Percentiles rank a stretch among this genome's conserved stretches.
phyloP scores from a whole-genome alignment of 495 filamentous ascomycete genomes.

The Thermothielavioides terrestris region DNA sequence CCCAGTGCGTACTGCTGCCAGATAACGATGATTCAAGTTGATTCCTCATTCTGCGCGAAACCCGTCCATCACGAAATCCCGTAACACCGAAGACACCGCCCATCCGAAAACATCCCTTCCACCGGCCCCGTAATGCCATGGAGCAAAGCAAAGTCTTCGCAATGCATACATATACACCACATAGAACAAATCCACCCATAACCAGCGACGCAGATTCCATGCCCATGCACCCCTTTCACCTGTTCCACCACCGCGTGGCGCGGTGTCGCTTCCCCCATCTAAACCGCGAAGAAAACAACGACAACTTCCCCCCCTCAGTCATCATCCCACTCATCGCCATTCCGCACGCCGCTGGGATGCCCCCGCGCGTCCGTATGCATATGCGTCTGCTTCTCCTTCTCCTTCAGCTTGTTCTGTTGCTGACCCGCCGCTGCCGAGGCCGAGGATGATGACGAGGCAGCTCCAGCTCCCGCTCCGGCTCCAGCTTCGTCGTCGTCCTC shows the following conservation, averaged over 20 bases:
- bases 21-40: too few species aligned
- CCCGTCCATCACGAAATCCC: too few species aligned
- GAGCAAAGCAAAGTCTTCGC: too few species aligned
- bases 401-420: not conserved
- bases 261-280: not conserved
- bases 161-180: not conserved
- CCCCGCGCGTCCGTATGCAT: constrained; percentile 4
- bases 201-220: not conserved
- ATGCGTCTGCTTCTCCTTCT: not conserved
- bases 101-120: not conserved
- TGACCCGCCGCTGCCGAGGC: too few species aligned
- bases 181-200: not conserved
- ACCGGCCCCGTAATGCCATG: too few species aligned
- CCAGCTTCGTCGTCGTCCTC: constrained; percentile 25
- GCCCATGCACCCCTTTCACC: not conserved
- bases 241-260: not conserved
- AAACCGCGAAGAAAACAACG: not conserved
- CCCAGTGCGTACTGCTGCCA: too few species aligned
- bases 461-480: too few species aligned
- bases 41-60: too few species aligned
- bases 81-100: too few species aligned
- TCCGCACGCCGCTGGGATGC: constrained; percentile 26
- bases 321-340: constrained; percentile 36
- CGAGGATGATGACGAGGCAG: not conserved
- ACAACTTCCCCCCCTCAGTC: constrained; percentile 14